Base-by-base conservation (phyloP, 2,329 filamentous ascomycete species). In the Fusarium pininemorale region DNA sequence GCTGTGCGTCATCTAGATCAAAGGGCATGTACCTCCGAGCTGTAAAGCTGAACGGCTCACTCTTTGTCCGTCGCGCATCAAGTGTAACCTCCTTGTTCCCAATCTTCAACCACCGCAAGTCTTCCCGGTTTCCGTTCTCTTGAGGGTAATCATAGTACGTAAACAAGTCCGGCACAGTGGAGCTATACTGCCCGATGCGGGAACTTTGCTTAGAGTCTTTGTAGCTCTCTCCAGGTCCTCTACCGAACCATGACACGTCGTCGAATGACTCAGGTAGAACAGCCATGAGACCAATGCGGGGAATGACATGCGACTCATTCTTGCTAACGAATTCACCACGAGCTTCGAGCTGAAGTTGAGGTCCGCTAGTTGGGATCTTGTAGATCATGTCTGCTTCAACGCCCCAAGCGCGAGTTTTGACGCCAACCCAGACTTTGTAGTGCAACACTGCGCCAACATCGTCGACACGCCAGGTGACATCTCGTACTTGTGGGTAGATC, bases 111-210 rank as follows among this genome's bases (percentile, higher is more conserved):
- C 64, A 73, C 0, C 69, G 64, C 12, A 73, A 7, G 0, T 73
- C 69, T 7, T 65, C 69, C 0, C 70, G 32, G 4, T 73, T 73
- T 2, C 70, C 70, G 0, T 73, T 73, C 9, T 73, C 69, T 42
- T 73, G 69, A 1, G 70, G 70, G 1, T 69, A 73, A 0, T 73
- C 70, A 18, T 73, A 73, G 35, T 73, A 50, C 0, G 70, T 73
- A 5, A 69, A 73, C 0, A 73, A n/a, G 0, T 69, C 47, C 0
- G 64, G 38, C 0, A 73, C 51, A 0, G 22, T 62, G 6, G 70
- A 60, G 4, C 15, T 69, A 10, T 69, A 73, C 30, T 62, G 41
- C 0, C 69, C 69, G 0, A 73, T 66, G 0, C 65, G 69, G 1
- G 55, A 59, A 4, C 55, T 16, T 16, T 73, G 59, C 9, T 73